Evolutionary conservation across 2,329 filamentous ascomycete species (phyloP).

Genomic region (Gaeumannomyces sp.): DNA sequence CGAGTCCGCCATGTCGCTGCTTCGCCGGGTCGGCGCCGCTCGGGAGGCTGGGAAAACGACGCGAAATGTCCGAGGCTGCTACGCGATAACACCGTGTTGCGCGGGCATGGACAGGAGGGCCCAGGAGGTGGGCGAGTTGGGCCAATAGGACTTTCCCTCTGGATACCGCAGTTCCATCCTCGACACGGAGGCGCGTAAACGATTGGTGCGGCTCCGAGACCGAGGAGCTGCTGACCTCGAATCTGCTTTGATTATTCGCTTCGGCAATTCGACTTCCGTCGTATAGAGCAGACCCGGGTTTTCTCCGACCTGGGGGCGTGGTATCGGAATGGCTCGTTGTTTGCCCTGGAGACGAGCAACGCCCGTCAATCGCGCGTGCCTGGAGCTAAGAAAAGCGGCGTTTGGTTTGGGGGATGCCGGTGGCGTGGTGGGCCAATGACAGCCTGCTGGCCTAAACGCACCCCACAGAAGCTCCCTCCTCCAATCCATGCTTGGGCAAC

Average conservation of each 20-base stretch:
- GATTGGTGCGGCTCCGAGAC: neutral
- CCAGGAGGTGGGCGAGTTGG: too few species aligned
- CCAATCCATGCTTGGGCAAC: neutral
- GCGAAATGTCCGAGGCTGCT: neutral
- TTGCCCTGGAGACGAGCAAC: neutral
- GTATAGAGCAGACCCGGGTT: neutral
- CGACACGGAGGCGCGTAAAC: neutral
- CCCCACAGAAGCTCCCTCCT: neutral
- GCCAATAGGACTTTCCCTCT: neutral
- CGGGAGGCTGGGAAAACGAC: neutral
- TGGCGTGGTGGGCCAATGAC: neutral
- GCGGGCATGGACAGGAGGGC: neutral
- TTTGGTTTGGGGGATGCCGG: neutral
- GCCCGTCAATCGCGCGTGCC: neutral
- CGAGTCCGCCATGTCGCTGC: slow-evolving; percentile 57
- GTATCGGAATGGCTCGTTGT: neutral
- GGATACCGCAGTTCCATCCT: neutral
- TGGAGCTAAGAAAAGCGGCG: neutral
- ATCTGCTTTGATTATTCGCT: neutral
- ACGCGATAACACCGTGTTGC: neutral
- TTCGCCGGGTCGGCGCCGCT: neutral
- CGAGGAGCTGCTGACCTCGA: neutral
- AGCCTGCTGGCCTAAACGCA: neutral
- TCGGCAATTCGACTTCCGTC: neutral
- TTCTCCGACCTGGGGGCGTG: neutral